Conservation (phyloP, 108 stramenopile genomes). For the Mayamaea pseudoterrestris region DNA sequence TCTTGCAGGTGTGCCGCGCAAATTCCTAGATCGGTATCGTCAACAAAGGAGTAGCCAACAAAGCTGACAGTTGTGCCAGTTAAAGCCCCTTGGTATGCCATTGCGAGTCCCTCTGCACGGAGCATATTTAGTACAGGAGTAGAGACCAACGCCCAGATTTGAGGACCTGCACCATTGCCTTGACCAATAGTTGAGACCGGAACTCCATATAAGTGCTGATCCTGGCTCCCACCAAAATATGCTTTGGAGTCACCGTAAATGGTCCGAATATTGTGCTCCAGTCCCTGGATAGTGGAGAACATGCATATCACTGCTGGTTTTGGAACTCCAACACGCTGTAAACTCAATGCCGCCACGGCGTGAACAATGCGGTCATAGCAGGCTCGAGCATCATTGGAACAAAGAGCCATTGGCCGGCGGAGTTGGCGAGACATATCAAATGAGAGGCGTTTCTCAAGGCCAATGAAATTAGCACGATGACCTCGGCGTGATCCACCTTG, state of each 20-base stretch:
- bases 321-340: conserved; percentile 7
- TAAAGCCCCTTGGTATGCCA: too few relatives aligned
- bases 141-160: conserved; percentile 18
- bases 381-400: conserved; percentile 7
- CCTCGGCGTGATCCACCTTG: background rate
- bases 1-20: background rate
- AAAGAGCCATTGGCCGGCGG: background rate
- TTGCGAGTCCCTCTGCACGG: background rate
- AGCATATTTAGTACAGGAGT: conserved; percentile 10
- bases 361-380: conserved; percentile 17
- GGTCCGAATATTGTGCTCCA: conserved; percentile 9
- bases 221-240: background rate
- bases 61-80: too few relatives aligned
- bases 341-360: conserved; percentile 1
- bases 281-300: conserved; percentile 5
- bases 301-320: background rate
- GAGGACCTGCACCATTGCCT: conserved; percentile 27
- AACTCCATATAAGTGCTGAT: background rate
- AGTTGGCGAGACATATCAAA: conserved; percentile 2
- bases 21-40: conserved; percentile 14
- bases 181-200: conserved; percentile 8
- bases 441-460: conserved; percentile 4
- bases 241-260: conserved; percentile 1
- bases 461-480: background rate
- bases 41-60: too few relatives aligned